A percentile compares a stretch with the other conserved stretches of the same genome.
These are phyloP conservation scores for Aechmea fasciata DNA, from an alignment of 176 grass and related monocot genomes.

Conservation along the genomic window DNA sequence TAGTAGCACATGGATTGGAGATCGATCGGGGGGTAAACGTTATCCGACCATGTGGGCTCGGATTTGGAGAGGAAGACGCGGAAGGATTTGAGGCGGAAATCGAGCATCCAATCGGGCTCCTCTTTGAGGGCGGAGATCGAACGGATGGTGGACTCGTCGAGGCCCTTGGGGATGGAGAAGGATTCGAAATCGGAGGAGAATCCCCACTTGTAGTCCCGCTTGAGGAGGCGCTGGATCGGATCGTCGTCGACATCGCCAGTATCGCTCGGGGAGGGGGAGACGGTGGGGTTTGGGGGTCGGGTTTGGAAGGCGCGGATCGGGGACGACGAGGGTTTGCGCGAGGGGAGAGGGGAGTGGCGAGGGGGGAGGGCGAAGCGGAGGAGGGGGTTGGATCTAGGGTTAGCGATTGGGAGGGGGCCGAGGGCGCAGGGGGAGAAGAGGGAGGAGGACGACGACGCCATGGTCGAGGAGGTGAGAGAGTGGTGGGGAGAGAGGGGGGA, in stretches of 20 bases:
- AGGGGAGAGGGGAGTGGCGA: constrained; percentile 24
- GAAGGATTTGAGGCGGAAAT: constrained; percentile 71
- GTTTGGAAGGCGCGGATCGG: constrained; percentile 58
- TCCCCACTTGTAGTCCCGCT: constrained; percentile 84
- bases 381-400: constrained; percentile 15
- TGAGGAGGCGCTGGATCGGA: constrained; percentile 68
- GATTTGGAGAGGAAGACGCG: constrained; percentile 55
- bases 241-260: constrained; percentile 40
- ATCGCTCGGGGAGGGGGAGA: constrained; percentile 12
- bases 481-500: not conserved
- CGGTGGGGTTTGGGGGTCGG: constrained; percentile 35
- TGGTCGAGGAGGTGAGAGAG: constrained; percentile 25
- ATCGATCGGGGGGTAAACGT: constrained; percentile 59
- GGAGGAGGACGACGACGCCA: constrained; percentile 30
- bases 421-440: constrained; percentile 30
- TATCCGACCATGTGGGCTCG: constrained; percentile 92
- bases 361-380: not conserved
- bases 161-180: constrained; percentile 84
- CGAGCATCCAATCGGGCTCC: constrained; percentile 95
- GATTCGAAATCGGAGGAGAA: constrained; percentile 91
- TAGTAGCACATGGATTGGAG: constrained; percentile 89
- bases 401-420: constrained; percentile 13
- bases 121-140: constrained; percentile 76
- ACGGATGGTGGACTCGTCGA: constrained; percentile 68
- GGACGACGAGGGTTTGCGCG: not conserved